Conservation (phyloP, 805 yeast species). For the Nematodospora valgi region DNA sequence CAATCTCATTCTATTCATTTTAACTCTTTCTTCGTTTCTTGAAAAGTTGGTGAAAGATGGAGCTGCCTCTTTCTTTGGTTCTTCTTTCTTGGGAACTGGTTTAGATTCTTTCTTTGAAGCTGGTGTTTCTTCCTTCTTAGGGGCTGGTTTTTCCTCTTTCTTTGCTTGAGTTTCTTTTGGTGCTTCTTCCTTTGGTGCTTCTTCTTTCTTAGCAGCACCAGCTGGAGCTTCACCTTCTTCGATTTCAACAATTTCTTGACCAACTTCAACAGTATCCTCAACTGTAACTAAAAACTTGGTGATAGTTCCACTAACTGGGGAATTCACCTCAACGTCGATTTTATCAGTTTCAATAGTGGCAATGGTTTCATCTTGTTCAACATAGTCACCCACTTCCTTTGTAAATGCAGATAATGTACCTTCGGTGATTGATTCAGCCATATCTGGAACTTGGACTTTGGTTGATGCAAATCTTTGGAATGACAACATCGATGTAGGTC, state of each 20-base stretch:
- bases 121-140: conserved; percentile 44
- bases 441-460: conserved; percentile 87
- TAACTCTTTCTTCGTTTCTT: conserved; percentile 86
- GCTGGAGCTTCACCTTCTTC: conserved; percentile 76
- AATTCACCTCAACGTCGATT: conserved; percentile 94
- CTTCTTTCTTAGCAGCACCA: conserved; percentile 41
- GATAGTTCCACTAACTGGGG: conserved; percentile 89
- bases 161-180: conserved; percentile 18
- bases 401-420: conserved; percentile 76
- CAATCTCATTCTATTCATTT: conserved; percentile 99
- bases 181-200: conserved; percentile 19
- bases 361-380: conserved; percentile 80
- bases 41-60: conserved; percentile 51
- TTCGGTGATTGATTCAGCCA: conserved; percentile 98
- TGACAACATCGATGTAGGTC: conserved; percentile 11
- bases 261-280: conserved; percentile 94
- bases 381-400: conserved; percentile 83
- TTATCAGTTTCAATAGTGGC: conserved; percentile 99
- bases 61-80: conserved; percentile 27
- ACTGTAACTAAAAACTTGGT: conserved; percentile 77
- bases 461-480: conserved; percentile 39
- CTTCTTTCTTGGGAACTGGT: conserved; percentile 24
- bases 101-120: conserved; percentile 21
- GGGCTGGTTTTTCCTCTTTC: conserved; percentile 67
- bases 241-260: conserved; percentile 84